Percentiles rank a stretch among this genome's conserved stretches.
Evolutionary conservation across 2,329 filamentous ascomycete species (phyloP).

Genomic region (Cercospora nicotianae): DNA sequence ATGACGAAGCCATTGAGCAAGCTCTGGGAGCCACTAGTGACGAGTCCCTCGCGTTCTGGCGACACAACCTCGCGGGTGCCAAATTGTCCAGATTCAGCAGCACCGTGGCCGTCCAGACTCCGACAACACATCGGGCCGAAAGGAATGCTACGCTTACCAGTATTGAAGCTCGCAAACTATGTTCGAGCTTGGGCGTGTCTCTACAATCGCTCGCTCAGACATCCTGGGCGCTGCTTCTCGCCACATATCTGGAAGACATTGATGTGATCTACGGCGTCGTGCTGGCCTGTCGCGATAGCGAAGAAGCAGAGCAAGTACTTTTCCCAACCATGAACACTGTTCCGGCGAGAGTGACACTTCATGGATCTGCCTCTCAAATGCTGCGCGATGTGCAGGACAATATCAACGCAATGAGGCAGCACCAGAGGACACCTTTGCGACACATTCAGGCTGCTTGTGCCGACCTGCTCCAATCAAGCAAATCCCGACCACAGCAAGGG

Average conservation of each 20-base stretch:
- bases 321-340: slow-evolving; percentile 96
- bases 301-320: slow-evolving; percentile 64
- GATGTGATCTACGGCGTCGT: slow-evolving; percentile 83
- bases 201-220: slow-evolving; percentile 74
- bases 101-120: slow-evolving; percentile 28
- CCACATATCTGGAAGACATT: slow-evolving; percentile 61
- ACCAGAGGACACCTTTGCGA: slow-evolving; percentile 76
- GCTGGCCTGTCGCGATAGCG: slow-evolving; percentile 78
- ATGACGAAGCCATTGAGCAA: slow-evolving; percentile 56
- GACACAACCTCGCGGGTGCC: slow-evolving; percentile 60
- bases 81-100: slow-evolving; percentile 44
- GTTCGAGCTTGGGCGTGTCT: slow-evolving; percentile 66
- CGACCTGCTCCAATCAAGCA: slow-evolving; percentile 6
- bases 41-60: slow-evolving; percentile 66
- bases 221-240: slow-evolving; percentile 71
- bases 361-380: slow-evolving; percentile 65
- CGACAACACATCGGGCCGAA: slow-evolving; percentile 48
- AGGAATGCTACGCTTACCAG: slow-evolving; percentile 46
- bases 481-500: slow-evolving; percentile 37
- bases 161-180: slow-evolving; percentile 57
- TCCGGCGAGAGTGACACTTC: slow-evolving; percentile 68
- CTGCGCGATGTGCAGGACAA: slow-evolving; percentile 72
- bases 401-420: slow-evolving; percentile 63
- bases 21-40: slow-evolving; percentile 52
- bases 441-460: slow-evolving; percentile 58